Evolutionary conservation across 73 alveolate genomes (phyloP), one percentile per base, ranked within the genome.

Genomic region (Tetrahymena thermophila): DNA sequence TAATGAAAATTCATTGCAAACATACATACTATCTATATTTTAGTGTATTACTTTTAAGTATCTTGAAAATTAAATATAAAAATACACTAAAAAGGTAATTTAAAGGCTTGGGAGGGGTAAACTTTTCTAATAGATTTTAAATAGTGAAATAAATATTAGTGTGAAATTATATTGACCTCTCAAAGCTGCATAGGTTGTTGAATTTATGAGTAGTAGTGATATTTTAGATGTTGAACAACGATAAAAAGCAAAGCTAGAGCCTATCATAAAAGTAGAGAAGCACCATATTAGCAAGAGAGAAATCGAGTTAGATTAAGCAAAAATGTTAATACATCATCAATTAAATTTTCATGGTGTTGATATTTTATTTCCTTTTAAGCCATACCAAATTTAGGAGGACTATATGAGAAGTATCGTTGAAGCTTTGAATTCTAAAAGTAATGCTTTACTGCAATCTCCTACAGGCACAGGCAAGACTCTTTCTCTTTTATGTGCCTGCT

Each of bases 391-490:
- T 85, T 97, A 98, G 95, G 96, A 89, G 96, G 42, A 94, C 57
- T 98, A 97, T 93, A 98, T 97, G 99, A 97, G 95, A 95, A 97
- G 96, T 85, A 98, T 98, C 9, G 94, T 98, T 3, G 94, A 94
- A 43, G 99, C 99, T 5, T 96, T 98, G 28, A 97, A 97, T 85
- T 35, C 96, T 50, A 85, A 94, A 35, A 93, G 94, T 44, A 97
- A 97, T 57, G 99, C 99, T 1, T 97, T 98, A 34, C 94, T 98
- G 31, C 98, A 98, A 89, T 95, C 98, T 19, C 99, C 99, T 11
- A 98, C 99, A 0, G 99, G 99, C 10, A 97, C 99, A 58, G 99
- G 99, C 25, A 98, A 98, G 95, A 98, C 99, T n/a, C 93, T 98
- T 85, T 96, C 98, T 35, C 93, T 97, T n/a, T 94, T 97, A 14